Percentiles rank a stretch among this genome's conserved stretches.
Conservation (phyloP, 2,329 filamentous ascomycete genomes). For the Ceratocystis alfenasii region DNA sequence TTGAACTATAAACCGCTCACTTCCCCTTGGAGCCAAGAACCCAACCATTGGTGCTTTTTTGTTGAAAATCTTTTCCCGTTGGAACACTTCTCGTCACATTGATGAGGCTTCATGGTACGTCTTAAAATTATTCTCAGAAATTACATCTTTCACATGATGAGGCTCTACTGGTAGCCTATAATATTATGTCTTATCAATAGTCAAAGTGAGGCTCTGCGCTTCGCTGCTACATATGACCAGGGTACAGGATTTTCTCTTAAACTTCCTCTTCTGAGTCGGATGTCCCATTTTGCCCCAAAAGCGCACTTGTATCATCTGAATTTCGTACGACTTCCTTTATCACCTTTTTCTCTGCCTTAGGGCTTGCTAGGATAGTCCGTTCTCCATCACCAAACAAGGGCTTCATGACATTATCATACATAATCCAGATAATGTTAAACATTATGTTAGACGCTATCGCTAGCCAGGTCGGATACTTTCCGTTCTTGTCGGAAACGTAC, state of each 20-base stretch:
- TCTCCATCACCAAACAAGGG: constrained; percentile 77
- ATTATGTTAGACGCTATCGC: constrained; percentile 34
- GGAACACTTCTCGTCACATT: background rate
- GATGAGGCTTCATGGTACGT: background rate
- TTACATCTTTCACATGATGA: background rate
- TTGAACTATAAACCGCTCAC: background rate
- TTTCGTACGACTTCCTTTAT: background rate
- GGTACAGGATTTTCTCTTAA: background rate
- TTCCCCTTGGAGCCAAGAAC: background rate
- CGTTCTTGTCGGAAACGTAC: constrained; percentile 52
- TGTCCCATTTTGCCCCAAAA: constrained; percentile 4
- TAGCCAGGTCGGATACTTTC: constrained; percentile 55
- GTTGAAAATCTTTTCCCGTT: background rate
- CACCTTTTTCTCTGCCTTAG: background rate
- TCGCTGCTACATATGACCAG: background rate
- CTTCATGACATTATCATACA: constrained; percentile 40
- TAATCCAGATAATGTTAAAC: constrained; percentile 39
- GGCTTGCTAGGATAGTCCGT: constrained; percentile 34
- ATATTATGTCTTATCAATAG: background rate
- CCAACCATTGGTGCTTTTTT: too few species aligned
- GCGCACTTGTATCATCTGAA: constrained; percentile 3
- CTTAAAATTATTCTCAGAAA: background rate
- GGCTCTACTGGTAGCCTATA: background rate
- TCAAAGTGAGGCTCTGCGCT: constrained; percentile 2
- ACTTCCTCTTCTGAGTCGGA: background rate